Percentiles rank a stretch among this genome's conserved stretches.
These are phyloP conservation scores for Streptanthus diversifolius DNA, from an alignment of 345 rosid species.

Conservation along the genomic window DNA sequence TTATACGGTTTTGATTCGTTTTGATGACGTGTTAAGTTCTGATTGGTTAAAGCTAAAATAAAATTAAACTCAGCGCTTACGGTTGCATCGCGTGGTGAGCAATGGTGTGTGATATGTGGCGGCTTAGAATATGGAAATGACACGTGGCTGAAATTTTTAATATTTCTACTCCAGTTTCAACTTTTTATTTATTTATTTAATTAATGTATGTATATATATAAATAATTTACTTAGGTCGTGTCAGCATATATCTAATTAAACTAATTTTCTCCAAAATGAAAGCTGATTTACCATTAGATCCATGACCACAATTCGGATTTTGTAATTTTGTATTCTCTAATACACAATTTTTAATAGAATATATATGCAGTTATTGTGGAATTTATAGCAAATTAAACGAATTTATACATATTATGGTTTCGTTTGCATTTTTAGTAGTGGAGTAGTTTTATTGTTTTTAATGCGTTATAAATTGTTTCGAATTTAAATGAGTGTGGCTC, in stretches of 20 bases:
- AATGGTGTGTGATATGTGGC: slow-evolving; percentile 21
- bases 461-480: not conserved
- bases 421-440: not conserved
- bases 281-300: not conserved
- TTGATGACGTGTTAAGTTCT: slow-evolving; percentile 33
- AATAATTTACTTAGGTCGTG: not conserved
- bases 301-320: not conserved
- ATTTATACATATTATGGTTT: not conserved
- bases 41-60: slow-evolving; percentile 15
- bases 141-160: slow-evolving; percentile 1
- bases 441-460: not conserved
- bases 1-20: not conserved
- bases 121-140: not conserved
- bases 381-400: not conserved
- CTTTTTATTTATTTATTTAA: not conserved
- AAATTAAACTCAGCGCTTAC: slow-evolving; percentile 35
- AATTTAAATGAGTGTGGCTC: not conserved
- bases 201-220: too few relatives aligned
- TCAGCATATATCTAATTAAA: not conserved
- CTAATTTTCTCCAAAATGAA: not conserved
- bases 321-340: not conserved
- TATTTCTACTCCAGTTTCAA: not conserved
- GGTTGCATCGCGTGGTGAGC: slow-evolving; percentile 38
- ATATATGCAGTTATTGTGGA: not conserved
- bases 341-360: not conserved